Base-by-base conservation (phyloP, 1,139 yeast genomes). In the Blastobotrys illinoisensis region DNA sequence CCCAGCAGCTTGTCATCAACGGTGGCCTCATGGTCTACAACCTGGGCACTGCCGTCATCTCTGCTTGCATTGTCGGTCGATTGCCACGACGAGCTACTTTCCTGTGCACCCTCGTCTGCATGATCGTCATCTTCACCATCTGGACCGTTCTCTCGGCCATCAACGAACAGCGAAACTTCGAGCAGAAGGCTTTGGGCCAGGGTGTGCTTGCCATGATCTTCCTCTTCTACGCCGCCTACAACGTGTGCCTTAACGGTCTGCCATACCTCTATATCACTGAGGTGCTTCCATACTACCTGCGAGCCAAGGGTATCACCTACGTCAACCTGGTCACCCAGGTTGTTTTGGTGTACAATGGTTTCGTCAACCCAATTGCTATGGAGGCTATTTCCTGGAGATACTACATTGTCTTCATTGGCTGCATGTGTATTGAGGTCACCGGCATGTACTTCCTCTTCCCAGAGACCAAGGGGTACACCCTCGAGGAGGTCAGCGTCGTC, bases 401-500 rank as follows among this genome's bases (percentile, higher is more conserved):
- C 70, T 82, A 82, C 66, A 79, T 81, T 50, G 70, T 74, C 23
- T 73, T 67, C 59, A 54, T 57, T 46, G 43, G 47, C 19, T 23
- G 50, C 21, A 51, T 60, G 19, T 54, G 55, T 5, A 45, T 53
- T 14, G 57, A 58, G 36, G 44, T 57, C 14, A 44, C 54, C 9
- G 52, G 87, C 67, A 86, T 87, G 48, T 86, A 75, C 72, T 85
- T 88, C 78, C 82, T 88, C 65, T 87, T 89, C 67, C 99, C 99
- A 36, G 99, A 91, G 73, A 82, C 95, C 48, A 82, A 95, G 3
- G 95, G 95, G 45, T 79, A 90, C 68, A 91, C 88, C 64, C 78
- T 91, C 63, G 98, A 93, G 70, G 97, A 91, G 71, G 88, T 95
- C 48, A 52, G 54, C 5, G 44, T 14, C 3, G 55, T 52, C 28